Conservation (phyloP, 2,329 filamentous ascomycete species). For the Neurospora sp. region DNA sequence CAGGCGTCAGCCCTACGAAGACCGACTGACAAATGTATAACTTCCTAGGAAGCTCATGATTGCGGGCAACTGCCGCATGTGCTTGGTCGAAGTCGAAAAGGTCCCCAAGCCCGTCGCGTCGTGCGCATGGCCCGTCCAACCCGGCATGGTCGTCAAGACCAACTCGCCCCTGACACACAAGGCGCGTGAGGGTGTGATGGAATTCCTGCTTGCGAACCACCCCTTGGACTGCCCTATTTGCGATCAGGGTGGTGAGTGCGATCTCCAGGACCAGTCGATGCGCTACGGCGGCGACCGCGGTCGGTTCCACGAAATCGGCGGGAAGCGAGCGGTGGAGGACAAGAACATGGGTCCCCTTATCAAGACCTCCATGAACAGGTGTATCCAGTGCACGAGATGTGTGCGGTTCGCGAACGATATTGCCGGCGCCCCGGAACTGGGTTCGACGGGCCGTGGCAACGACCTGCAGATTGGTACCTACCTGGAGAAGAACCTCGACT, state of each 20-base stretch:
- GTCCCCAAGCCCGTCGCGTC: constrained; percentile 96
- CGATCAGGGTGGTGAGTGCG: constrained; percentile 97
- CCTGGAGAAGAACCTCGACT: constrained; percentile 85
- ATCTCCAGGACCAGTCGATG: constrained; percentile 99
- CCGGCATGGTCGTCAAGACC: constrained; percentile 98
- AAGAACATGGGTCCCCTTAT: constrained; percentile 98
- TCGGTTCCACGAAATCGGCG: constrained; percentile 88
- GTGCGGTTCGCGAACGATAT: constrained; percentile 97
- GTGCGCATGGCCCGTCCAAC: constrained; percentile 96
- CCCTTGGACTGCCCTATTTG: constrained; percentile 95
- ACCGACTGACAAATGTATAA: neutral
- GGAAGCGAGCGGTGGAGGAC: constrained; percentile 97
- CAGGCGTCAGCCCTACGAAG: neutral
- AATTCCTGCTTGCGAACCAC: constrained; percentile 94
- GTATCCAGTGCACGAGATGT: constrained; percentile 97
- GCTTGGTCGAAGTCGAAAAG: constrained; percentile 93
- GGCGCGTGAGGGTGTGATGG: constrained; percentile 97
- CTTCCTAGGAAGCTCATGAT: constrained; percentile 81
- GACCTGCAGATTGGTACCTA: constrained; percentile 98
- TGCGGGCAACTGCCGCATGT: constrained; percentile 99
- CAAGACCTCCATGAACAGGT: constrained; percentile 99
- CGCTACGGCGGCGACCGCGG: constrained; percentile 93
- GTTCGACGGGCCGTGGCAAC: constrained; percentile 90
- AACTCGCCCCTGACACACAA: constrained; percentile 95
- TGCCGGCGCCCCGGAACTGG: constrained; percentile 89